Percentiles rank a stretch among this genome's conserved stretches.
Evolutionary conservation across 169 alveolate species (phyloP).

Genomic region (Plasmodium coatneyi): DNA sequence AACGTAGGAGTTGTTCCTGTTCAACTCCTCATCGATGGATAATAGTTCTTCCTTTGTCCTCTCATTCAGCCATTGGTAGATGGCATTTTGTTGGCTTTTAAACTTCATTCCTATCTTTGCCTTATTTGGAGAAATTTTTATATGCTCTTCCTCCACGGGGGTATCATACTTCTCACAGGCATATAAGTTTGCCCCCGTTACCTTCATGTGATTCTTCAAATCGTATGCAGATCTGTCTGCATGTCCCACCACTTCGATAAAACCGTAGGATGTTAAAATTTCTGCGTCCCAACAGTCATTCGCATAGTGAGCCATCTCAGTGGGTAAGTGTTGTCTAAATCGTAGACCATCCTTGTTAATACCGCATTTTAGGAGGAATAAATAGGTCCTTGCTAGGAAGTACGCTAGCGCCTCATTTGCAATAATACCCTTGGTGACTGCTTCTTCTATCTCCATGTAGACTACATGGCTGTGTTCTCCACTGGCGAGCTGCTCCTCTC

Average conservation of each 20-base stretch:
- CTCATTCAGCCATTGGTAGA: conserved; percentile 75
- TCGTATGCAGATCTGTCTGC: conserved; percentile 98
- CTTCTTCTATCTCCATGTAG: conserved; percentile 91
- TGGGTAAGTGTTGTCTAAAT: conserved; percentile 95
- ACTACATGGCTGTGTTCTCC: conserved; percentile 56
- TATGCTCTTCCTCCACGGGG: conserved; percentile 89
- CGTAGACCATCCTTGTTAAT: conserved; percentile 93
- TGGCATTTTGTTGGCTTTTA: conserved; percentile 86
- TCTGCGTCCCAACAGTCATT: conserved; percentile 99
- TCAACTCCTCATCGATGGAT: conserved; percentile 78
- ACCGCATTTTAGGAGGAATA: conserved; percentile 93
- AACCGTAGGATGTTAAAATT: conserved; percentile 95
- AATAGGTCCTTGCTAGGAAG: conserved; percentile 96
- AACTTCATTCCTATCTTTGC: conserved; percentile 90
- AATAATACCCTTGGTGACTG: conserved; percentile 90
- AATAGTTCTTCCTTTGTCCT: conserved; percentile 75
- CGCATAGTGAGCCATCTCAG: conserved; percentile 99
- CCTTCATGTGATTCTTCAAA: conserved; percentile 92
- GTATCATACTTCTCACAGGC: conserved; percentile 93
- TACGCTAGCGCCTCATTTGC: conserved; percentile 97
- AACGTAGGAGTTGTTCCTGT: conserved; percentile 66
- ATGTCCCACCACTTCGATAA: conserved; percentile 98
- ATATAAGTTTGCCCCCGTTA: conserved; percentile 89
- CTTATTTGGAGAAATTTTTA: conserved; percentile 88
- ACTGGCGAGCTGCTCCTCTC: conserved; percentile 85